Evolutionary conservation across 208 protist species (phyloP).

Genomic region (Kentomonas sorsogonicus): DNA sequence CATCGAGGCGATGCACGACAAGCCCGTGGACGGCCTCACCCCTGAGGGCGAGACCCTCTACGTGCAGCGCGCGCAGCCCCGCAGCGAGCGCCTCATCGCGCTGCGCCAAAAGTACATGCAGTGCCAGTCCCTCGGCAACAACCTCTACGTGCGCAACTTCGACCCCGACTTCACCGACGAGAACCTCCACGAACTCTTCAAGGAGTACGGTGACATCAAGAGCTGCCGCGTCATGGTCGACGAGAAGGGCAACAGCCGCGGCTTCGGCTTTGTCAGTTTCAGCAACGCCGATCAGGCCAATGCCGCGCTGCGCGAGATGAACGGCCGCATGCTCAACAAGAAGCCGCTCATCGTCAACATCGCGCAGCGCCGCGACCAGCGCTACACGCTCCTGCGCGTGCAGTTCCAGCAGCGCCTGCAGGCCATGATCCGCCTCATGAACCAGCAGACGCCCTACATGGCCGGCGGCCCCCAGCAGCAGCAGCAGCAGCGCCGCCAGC

Average conservation of each 20-base stretch:
- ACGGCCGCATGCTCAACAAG: slow-evolving; percentile 93
- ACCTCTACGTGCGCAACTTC: slow-evolving; percentile 99
- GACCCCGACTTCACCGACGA: slow-evolving; percentile 96
- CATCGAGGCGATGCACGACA: slow-evolving; percentile 87
- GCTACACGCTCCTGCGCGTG: slow-evolving; percentile 92
- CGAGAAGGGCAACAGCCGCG: slow-evolving; percentile 91
- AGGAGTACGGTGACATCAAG: slow-evolving; percentile 96
- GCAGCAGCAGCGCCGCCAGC: slow-evolving; percentile 15
- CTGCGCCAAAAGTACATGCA: slow-evolving; percentile 90
- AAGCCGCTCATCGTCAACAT: slow-evolving; percentile 98
- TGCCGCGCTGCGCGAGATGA: slow-evolving; percentile 97
- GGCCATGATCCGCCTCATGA: slow-evolving; percentile 79
- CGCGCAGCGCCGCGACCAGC: slow-evolving; percentile 95
- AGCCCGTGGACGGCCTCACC: slow-evolving; percentile 80
- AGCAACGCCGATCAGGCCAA: slow-evolving; percentile 96
- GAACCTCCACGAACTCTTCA: slow-evolving; percentile 97
- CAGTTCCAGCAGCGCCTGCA: slow-evolving; percentile 92
- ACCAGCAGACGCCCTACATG: slow-evolving; percentile 35
- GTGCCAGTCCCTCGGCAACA: slow-evolving; percentile 91
- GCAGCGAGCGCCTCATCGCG: slow-evolving; percentile 84
- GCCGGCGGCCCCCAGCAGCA: slow-evolving; percentile 25
- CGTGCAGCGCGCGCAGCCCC: slow-evolving; percentile 84
- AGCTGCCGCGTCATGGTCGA: slow-evolving; percentile 96
- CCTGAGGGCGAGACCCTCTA: slow-evolving; percentile 76
- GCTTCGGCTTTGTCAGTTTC: slow-evolving; percentile 99